These are phyloP conservation scores for Flaveria trinervia DNA, from an alignment of 129 eudicot genomes.

Conservation along the genomic window DNA sequence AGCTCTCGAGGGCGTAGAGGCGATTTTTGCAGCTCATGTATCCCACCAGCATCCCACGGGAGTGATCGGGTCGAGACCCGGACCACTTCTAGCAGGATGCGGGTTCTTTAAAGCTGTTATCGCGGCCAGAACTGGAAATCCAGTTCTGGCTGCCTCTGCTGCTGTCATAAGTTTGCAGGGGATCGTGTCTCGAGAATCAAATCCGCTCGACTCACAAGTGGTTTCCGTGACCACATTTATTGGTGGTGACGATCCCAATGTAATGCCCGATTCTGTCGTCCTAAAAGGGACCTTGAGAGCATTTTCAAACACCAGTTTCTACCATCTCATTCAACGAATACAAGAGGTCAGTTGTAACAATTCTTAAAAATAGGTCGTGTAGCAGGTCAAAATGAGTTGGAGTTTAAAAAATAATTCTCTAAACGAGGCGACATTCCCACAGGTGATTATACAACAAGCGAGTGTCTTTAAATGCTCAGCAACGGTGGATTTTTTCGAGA, in stretches of 20 bases:
- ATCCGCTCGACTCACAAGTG: constrained; percentile 94
- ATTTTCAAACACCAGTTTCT: constrained; percentile 67
- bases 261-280: constrained; percentile 48
- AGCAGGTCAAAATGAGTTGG: not conserved
- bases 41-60: constrained; percentile 71
- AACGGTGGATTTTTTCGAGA: constrained; percentile 70
- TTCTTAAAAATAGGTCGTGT: not conserved
- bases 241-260: constrained; percentile 45
- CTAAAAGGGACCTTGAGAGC: constrained; percentile 87
- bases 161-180: constrained; percentile 87
- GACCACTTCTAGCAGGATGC: constrained; percentile 88
- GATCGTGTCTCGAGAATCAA: constrained; percentile 84
- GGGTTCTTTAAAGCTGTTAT: constrained; percentile 83
- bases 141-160: constrained; percentile 84
- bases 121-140: constrained; percentile 33
- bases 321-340: constrained; percentile 65
- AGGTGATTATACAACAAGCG: constrained; percentile 80
- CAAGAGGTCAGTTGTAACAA: constrained; percentile 56
- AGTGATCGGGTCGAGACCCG: constrained; percentile 81
- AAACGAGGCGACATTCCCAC: not conserved
- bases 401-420: not conserved
- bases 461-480: constrained; percentile 76
- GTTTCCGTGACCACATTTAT: constrained; percentile 75
- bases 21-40: constrained; percentile 81
- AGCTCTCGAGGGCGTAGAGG: constrained; percentile 75